Conservation (phyloP, 2,329 filamentous ascomycete genomes). For the Diaporthe sp. region DNA sequence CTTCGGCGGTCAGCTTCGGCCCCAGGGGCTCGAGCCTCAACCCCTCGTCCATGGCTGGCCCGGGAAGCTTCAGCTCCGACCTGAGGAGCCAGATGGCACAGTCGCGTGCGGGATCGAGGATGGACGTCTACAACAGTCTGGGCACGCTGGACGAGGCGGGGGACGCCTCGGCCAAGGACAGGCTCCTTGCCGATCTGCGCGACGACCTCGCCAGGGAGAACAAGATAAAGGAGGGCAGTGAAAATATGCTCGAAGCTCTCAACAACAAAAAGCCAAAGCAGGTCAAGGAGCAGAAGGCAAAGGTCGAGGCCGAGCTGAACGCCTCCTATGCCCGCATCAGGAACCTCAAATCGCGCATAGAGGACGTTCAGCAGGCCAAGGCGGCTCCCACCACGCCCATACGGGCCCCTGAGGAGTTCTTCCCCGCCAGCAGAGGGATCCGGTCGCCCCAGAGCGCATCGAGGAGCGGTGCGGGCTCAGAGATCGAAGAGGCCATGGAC, state of each 20-base stretch:
- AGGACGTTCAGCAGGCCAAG: slow-evolving; percentile 66
- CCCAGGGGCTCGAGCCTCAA: slow-evolving; percentile 77
- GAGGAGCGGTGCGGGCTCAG: slow-evolving; percentile 66
- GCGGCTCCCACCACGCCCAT: slow-evolving; percentile 63
- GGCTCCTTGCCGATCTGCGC: slow-evolving; percentile 78
- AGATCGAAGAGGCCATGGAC: slow-evolving; percentile 77
- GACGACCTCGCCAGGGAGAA: slow-evolving; percentile 93
- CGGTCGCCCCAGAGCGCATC: slow-evolving; percentile 69
- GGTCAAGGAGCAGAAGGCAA: slow-evolving; percentile 82
- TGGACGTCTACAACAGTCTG: slow-evolving; percentile 57
- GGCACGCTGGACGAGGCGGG: slow-evolving; percentile 74
- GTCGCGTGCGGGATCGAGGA: slow-evolving; percentile 71
- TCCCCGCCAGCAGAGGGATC: slow-evolving; percentile 57
- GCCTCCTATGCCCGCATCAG: slow-evolving; percentile 82
- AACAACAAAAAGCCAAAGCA: slow-evolving; percentile 97
- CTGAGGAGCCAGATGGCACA: slow-evolving; percentile 78
- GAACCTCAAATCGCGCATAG: slow-evolving; percentile 69
- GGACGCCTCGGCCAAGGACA: slow-evolving; percentile 68
- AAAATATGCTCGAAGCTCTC: slow-evolving; percentile 96
- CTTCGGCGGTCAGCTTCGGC: slow-evolving; percentile 70
- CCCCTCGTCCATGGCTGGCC: slow-evolving; percentile 67
- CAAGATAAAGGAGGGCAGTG: slow-evolving; percentile 97
- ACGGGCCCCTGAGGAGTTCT: slow-evolving; percentile 59
- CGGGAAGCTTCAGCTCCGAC: slow-evolving; percentile 91
- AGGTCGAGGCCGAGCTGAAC: slow-evolving; percentile 88